Percentiles rank a stretch among this genome's conserved stretches.
phyloP scores from a whole-genome alignment of 257 asterid species.

The Schizonepeta tenuifolia region DNA sequence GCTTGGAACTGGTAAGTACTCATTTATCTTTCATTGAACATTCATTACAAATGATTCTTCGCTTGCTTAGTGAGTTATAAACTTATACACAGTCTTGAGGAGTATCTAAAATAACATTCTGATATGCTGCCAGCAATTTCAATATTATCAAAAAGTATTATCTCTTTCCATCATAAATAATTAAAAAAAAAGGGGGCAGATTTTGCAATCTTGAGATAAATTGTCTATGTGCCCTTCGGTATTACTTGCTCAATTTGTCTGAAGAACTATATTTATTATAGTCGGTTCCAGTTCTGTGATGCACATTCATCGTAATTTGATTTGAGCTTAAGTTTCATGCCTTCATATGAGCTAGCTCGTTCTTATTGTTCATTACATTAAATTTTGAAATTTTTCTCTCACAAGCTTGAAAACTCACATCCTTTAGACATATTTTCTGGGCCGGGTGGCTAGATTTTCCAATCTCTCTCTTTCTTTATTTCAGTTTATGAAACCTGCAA shows the following conservation, averaged over 20 bases:
- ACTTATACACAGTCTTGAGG: not conserved
- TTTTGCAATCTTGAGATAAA: slow-evolving; percentile 16
- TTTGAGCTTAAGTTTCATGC: not conserved
- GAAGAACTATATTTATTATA: not conserved
- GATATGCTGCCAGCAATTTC: slow-evolving; percentile 21
- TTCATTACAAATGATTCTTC: slow-evolving; percentile 18
- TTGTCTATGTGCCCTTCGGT: slow-evolving; percentile 9
- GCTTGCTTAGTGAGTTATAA: slow-evolving; percentile 21
- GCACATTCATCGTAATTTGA: slow-evolving; percentile 20
- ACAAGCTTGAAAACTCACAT: slow-evolving; percentile 8
- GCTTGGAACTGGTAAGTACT: slow-evolving; percentile 95
- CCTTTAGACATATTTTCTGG: slow-evolving; percentile 23
- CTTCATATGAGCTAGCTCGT: slow-evolving; percentile 14
- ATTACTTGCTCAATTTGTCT: not conserved
- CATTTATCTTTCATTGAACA: slow-evolving; percentile 22
- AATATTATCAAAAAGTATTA: not conserved
- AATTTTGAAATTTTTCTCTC: slow-evolving; percentile 11
- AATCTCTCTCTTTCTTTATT: not conserved
- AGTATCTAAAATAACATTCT: slow-evolving; percentile 13
- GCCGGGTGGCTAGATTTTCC: slow-evolving; percentile 4
- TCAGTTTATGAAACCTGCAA: slow-evolving; percentile 96
- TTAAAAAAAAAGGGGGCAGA: not conserved
- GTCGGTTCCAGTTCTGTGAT: slow-evolving; percentile 7
- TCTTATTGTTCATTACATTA: slow-evolving; percentile 11
- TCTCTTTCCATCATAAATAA: not conserved